Percentiles rank a stretch among this genome's conserved stretches.
Conservation (phyloP, 75 land plant species). For the Pinus tabuliformis region DNA sequence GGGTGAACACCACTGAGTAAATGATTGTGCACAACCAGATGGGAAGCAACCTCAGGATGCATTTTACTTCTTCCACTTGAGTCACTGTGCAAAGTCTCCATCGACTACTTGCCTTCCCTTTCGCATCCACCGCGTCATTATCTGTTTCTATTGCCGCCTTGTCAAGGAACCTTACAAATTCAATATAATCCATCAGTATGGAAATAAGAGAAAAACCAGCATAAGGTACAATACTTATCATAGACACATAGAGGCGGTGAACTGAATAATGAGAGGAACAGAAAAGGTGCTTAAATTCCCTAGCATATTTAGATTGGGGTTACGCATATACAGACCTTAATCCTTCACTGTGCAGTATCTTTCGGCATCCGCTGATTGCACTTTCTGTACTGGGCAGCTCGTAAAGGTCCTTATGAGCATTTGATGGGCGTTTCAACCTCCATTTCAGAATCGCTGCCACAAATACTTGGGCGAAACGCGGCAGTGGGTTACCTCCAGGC, state of each 20-base stretch:
- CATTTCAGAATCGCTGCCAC: constrained; percentile 59
- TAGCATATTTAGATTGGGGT: background rate
- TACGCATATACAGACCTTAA: constrained; percentile 16
- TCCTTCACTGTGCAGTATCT: no score
- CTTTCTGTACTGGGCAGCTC: background rate
- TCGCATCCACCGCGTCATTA: constrained; percentile 10
- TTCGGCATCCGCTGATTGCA: no score
- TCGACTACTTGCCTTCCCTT: constrained; percentile 18
- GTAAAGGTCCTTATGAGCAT: background rate
- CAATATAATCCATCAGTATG: no score
- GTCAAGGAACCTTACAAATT: constrained; percentile 52
- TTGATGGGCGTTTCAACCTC: constrained; percentile 23
- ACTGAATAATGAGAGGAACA: no score
- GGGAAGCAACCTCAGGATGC: no score
- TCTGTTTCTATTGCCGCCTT: background rate
- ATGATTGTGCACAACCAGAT: no score
- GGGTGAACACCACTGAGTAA: no score
- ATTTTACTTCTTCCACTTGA: constrained; percentile 1
- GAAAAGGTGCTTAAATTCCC: no score
- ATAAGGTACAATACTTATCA: no score
- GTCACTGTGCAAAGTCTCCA: constrained; percentile 65
- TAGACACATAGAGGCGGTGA: no score
- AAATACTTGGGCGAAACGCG: constrained; percentile 75
- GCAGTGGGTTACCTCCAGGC: constrained; percentile 9
- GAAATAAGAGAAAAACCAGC: no score